A percentile compares a stretch with the other conserved stretches of the same genome.
These are phyloP conservation scores for Diaporthe capsici DNA, from an alignment of 2,329 filamentous ascomycete genomes.

Conservation along the genomic window DNA sequence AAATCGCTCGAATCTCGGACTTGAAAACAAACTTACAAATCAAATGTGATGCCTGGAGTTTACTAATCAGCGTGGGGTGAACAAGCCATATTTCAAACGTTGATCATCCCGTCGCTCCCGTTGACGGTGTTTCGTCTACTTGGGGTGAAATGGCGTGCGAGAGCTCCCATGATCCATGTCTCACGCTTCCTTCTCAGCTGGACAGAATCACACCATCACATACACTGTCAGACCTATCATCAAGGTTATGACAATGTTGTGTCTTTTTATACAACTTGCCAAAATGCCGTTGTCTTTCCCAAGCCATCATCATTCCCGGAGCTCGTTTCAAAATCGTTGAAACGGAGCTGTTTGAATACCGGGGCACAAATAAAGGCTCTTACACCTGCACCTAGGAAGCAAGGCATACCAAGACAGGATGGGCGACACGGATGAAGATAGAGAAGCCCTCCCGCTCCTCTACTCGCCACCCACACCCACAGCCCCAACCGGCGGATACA, in stretches of 20 bases:
- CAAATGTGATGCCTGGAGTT: neutral
- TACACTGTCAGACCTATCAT: neutral
- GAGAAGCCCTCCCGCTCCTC: conserved; percentile 5
- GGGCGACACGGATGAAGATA: conserved; percentile 8
- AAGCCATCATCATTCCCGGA: too few species aligned
- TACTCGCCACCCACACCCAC: conserved; percentile 7
- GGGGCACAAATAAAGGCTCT: too few species aligned
- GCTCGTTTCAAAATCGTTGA: neutral
- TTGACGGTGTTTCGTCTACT: conserved; percentile 16
- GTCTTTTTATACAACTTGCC: neutral
- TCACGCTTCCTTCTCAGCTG: conserved; percentile 9
- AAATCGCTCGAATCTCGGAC: neutral
- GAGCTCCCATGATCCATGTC: conserved; percentile 12
- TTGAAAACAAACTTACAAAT: neutral
- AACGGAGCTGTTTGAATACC: neutral
- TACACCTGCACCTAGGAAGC: neutral
- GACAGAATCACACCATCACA: neutral
- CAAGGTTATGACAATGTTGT: neutral
- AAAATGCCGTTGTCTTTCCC: neutral
- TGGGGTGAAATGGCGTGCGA: conserved; percentile 22
- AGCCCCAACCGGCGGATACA: neutral
- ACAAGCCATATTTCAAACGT: neutral
- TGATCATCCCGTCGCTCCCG: conserved; percentile 15
- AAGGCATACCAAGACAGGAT: neutral
- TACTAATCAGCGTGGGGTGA: neutral